phyloP scores from a whole-genome alignment of 352 stramenopile species.

The Globisporangium nunn region DNA sequence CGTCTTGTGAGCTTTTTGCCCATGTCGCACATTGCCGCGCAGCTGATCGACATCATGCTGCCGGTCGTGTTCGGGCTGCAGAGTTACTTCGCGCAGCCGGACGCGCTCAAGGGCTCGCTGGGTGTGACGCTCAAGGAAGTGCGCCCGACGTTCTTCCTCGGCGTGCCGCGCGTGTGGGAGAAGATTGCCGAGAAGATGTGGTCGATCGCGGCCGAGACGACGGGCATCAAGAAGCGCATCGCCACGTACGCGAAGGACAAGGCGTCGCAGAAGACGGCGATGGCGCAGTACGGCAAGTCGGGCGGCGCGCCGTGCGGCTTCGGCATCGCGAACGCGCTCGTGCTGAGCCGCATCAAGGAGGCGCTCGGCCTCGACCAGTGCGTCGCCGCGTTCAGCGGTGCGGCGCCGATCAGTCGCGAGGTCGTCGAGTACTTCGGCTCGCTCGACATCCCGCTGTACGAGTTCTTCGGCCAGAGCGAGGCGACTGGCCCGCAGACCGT shows the following conservation, averaged over 20 bases:
- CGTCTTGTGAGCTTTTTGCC: constrained; percentile 85
- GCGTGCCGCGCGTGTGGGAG: constrained; percentile 89
- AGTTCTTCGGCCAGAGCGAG: constrained; percentile 93
- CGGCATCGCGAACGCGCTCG: constrained; percentile 79
- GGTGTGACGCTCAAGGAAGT: constrained; percentile 81
- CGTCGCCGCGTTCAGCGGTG: constrained; percentile 61
- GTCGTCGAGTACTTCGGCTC: constrained; percentile 93
- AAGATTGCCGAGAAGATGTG: constrained; percentile 91
- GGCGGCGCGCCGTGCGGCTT: constrained; percentile 86
- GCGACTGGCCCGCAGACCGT: constrained; percentile 77
- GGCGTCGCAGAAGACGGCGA: constrained; percentile 62
- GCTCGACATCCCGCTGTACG: constrained; percentile 91
- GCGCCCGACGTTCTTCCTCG: constrained; percentile 87
- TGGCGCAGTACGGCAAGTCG: constrained; percentile 82
- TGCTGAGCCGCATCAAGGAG: constrained; percentile 85
- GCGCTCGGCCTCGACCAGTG: constrained; percentile 90
- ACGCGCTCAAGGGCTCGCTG: constrained; percentile 87
- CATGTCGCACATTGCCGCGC: constrained; percentile 85
- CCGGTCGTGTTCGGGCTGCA: constrained; percentile 56
- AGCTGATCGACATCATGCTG: constrained; percentile 86
- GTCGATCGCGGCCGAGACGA: constrained; percentile 78
- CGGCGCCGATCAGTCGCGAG: constrained; percentile 90
- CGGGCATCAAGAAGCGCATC: constrained; percentile 89
- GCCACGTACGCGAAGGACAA: constrained; percentile 88
- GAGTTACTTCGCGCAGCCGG: constrained; percentile 85